Percentiles rank a stretch among this genome's conserved stretches.
Conservation (phyloP, 116 monocot species). For the Phalaenopsis hybrid region DNA sequence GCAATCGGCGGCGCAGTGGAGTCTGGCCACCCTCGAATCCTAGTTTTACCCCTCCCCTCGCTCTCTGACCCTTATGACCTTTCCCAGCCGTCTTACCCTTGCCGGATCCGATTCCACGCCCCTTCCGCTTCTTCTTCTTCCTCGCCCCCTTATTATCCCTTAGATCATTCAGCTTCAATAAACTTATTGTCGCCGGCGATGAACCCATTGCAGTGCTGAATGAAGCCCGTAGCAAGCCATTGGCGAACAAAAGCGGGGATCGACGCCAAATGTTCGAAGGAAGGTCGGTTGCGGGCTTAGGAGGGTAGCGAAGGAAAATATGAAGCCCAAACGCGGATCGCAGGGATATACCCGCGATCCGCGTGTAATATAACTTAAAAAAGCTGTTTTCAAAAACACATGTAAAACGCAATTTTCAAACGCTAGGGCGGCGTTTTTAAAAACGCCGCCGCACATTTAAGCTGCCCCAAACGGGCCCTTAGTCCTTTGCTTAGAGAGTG, state of each 20-base stretch:
- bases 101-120: slow-evolving; percentile 89
- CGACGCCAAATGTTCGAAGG: too few species aligned
- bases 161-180: slow-evolving; percentile 77
- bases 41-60: slow-evolving; percentile 73
- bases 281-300: too few species aligned
- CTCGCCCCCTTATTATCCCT: slow-evolving; percentile 65
- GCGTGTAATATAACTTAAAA: too few species aligned
- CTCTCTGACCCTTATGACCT: slow-evolving; percentile 96
- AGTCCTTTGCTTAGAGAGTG: too few species aligned
- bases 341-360: too few species aligned
- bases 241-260: background rate
- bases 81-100: slow-evolving; percentile 88
- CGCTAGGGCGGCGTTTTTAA: too few species aligned
- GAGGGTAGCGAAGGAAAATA: too few species aligned
- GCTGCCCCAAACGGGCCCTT: too few species aligned
- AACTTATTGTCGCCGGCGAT: slow-evolving; percentile 21
- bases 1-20: slow-evolving; percentile 67
- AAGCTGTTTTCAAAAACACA: too few species aligned
- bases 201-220: background rate
- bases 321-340: too few species aligned
- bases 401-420: too few species aligned
- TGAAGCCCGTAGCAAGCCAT: background rate
- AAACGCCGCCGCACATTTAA: too few species aligned
- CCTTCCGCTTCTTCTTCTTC: slow-evolving; percentile 83
- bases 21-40: slow-evolving; percentile 99